Percentiles rank a stretch among this genome's conserved stretches.
Evolutionary conservation across 257 asterid species (phyloP).

Genomic region (Anisodus tanguticus): DNA sequence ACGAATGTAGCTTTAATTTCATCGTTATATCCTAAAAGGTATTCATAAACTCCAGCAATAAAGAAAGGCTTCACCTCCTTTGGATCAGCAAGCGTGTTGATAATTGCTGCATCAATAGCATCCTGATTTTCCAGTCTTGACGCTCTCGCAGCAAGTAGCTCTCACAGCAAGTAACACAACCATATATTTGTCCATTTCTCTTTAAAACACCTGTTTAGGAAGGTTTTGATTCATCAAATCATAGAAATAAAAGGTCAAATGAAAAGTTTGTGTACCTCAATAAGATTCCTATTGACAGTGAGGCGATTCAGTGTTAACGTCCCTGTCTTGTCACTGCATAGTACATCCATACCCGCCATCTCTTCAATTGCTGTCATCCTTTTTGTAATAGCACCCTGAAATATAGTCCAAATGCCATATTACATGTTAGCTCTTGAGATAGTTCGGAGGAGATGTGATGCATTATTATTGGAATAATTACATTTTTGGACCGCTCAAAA

Average conservation of each 20-base stretch:
- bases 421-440: background rate
- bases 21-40: too few relatives aligned
- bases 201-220: slow-evolving; percentile 32
- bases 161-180: slow-evolving; percentile 28
- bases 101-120: slow-evolving; percentile 43
- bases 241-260: background rate
- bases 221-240: background rate
- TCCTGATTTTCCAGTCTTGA: slow-evolving; percentile 46
- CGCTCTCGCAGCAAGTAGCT: slow-evolving; percentile 36
- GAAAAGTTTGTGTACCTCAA: slow-evolving; percentile 30
- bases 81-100: slow-evolving; percentile 44
- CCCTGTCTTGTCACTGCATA: slow-evolving; percentile 39
- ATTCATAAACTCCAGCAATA: background rate
- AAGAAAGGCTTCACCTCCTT: slow-evolving; percentile 34
- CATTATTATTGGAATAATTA: background rate
- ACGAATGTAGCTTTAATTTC: background rate
- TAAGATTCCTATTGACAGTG: slow-evolving; percentile 36
- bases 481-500: too few relatives aligned
- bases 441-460: background rate
- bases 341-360: slow-evolving; percentile 32
- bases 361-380: slow-evolving; percentile 45
- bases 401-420: background rate
- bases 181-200: slow-evolving; percentile 41
- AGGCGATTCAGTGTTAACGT: slow-evolving; percentile 44
- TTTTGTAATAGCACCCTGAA: slow-evolving; percentile 42